Evolutionary conservation across 352 stramenopile genomes (phyloP).

Genomic region (Phytophthora litchii): DNA sequence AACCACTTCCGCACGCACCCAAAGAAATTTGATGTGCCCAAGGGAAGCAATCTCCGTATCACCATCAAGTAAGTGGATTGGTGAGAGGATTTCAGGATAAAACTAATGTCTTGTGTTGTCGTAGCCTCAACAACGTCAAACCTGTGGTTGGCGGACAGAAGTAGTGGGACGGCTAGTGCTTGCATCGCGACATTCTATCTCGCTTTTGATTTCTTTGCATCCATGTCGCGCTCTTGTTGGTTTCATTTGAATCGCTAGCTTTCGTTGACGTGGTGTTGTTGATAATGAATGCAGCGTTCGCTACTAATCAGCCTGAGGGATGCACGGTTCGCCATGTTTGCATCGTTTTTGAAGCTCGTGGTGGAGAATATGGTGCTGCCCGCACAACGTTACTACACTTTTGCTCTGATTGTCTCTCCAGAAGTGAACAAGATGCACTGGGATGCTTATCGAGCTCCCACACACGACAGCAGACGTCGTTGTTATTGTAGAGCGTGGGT

Average conservation of each 20-base stretch:
- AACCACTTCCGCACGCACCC: constrained; percentile 78
- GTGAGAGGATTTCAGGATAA: background rate
- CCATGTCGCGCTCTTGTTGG: constrained; percentile 4
- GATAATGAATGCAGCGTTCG: constrained; percentile 7
- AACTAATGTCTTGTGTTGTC: constrained; percentile 15
- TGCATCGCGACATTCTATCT: constrained; percentile 2
- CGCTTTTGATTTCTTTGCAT: constrained; percentile 16
- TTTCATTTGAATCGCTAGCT: constrained; percentile 1
- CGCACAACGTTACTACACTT: too few relatives aligned
- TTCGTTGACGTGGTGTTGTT: constrained; percentile 12
- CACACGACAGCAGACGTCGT: too few relatives aligned
- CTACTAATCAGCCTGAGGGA: background rate
- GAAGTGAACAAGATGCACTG: too few relatives aligned
- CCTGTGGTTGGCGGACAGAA: constrained; percentile 71
- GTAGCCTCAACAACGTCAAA: constrained; percentile 74
- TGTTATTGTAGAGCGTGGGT: too few relatives aligned
- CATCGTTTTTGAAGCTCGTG: too few relatives aligned
- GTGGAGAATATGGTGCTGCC: too few relatives aligned
- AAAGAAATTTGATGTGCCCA: constrained; percentile 82
- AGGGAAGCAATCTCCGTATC: constrained; percentile 80
- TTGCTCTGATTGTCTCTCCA: too few relatives aligned
- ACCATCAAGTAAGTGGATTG: constrained; percentile 71
- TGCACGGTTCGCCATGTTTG: too few relatives aligned
- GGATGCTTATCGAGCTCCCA: too few relatives aligned
- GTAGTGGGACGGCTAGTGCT: constrained; percentile 27